These are phyloP conservation scores for Plasmopara muralis DNA, from an alignment of 352 stramenopile species.

Conservation along the genomic window DNA sequence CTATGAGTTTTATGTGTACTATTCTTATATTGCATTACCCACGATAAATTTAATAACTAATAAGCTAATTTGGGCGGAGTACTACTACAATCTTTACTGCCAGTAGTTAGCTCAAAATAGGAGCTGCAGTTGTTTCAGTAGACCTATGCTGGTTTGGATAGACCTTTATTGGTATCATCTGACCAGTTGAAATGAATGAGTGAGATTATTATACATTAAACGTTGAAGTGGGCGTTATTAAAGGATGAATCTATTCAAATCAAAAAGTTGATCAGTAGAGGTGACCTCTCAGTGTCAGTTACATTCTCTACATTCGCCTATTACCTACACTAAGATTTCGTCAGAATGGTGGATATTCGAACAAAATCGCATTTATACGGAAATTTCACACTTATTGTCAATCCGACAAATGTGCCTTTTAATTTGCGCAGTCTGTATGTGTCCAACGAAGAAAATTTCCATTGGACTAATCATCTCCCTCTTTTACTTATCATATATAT, in stretches of 20 bases:
- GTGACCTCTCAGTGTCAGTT: not conserved
- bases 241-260: not conserved
- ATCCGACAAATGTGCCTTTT: not conserved
- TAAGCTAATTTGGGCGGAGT: too few relatives aligned
- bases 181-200: not conserved
- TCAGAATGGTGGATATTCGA: not conserved
- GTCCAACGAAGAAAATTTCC: too few relatives aligned
- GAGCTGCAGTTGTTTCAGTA: too few relatives aligned
- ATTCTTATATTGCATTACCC: too few relatives aligned
- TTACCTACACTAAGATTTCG: not conserved
- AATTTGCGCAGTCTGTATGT: not conserved
- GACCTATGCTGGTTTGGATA: too few relatives aligned
- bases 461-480: too few relatives aligned
- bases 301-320: not conserved
- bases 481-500: too few relatives aligned
- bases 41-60: too few relatives aligned
- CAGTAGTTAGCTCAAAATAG: too few relatives aligned
- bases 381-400: not conserved
- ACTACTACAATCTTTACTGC: too few relatives aligned
- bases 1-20: too few relatives aligned
- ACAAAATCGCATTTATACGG: not conserved
- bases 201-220: not conserved
- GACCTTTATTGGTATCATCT: not conserved
- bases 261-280: not conserved
- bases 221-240: not conserved